Base-by-base conservation (phyloP, 1,139 yeast genomes). In the Pichia sp. region DNA sequence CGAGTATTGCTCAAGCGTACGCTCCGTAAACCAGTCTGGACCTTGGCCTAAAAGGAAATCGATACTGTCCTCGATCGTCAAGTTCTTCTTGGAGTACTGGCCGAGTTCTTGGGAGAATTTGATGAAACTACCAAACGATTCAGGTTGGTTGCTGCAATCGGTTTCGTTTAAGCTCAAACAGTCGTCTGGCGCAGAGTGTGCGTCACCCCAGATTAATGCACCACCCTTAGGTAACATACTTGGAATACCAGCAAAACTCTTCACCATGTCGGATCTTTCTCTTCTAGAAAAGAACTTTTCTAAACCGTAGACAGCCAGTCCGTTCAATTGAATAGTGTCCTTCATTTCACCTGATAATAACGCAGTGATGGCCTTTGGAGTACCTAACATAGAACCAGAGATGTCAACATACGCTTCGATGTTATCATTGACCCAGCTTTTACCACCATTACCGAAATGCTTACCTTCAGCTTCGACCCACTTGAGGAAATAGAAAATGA, bases 201-300 rank as follows among this genome's bases (percentile, higher is more conserved):
- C 58, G 57, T 79, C 75, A 9, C 97, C 99, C 99, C 99, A 93
- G 37, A 93, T 78, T 7, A 79, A 63, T 38, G 83, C 83, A 3
- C 97, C 98, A 30, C 99, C 99, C 65, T 93, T 93, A 18, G 99
- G 99, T 38, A 93, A 65, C 98, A 93, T 94, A 52, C 95, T 81
- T 12, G 97, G 91, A 45, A 94, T 73, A 3, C 99, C 98, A 14
- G 96, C 97, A 78, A 93, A 90, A 2, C 93, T 75, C 53, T 90
- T 74, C 42, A 90, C 65, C 84, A 93, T 75, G 52, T 87, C 95
- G 7, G 90, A 81, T 55, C 99, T 77, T 68, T 93, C 99, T 52
- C 80, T 77, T 62, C 96, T 77, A 44, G 95, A 85, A 66, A 93
- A 90, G 68, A 91, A 94, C 67, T 87, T 89, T 61, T 93, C 99